These are phyloP conservation scores for Ettlia oleoabundans DNA, from an alignment of 139 green algal species.

Conservation along the genomic window DNA sequence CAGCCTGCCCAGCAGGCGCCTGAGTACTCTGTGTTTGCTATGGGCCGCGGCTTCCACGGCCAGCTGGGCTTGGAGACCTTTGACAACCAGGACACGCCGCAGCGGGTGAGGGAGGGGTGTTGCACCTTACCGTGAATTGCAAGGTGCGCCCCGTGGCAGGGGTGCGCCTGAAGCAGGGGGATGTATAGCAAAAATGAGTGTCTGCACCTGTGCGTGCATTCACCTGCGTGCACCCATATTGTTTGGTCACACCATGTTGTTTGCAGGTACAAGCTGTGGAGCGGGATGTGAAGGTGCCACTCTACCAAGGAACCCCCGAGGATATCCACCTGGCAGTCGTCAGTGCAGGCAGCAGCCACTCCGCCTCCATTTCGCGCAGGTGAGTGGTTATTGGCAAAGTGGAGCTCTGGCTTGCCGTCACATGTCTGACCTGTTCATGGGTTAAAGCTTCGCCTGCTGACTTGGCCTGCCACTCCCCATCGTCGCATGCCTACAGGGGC, in stretches of 20 bases:
- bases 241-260: background rate
- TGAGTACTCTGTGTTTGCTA: constrained; percentile 45
- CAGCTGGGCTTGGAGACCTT: constrained; percentile 73
- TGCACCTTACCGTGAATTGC: too few species aligned
- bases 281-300: constrained; percentile 22
- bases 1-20: constrained; percentile 41
- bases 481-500: constrained; percentile 51
- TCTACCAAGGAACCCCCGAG: constrained; percentile 20
- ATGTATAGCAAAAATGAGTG: too few species aligned
- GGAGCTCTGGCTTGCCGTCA: background rate
- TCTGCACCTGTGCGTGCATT: too few species aligned
- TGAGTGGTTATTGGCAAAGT: background rate
- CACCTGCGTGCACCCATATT: too few species aligned
- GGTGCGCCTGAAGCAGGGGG: too few species aligned
- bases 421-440: background rate
- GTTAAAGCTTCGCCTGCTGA: too few species aligned
- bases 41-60: constrained; percentile 80
- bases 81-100: constrained; percentile 33
- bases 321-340: constrained; percentile 72
- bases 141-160: too few species aligned
- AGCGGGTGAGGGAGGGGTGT: too few species aligned
- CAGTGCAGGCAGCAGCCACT: constrained; percentile 66
- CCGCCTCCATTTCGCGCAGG: constrained; percentile 64
- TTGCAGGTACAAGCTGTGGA: constrained; percentile 49
- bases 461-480: too few species aligned